Evolutionary conservation across 2,329 filamentous ascomycete genomes (phyloP).

Genomic region (Colletotrichum sp.): DNA sequence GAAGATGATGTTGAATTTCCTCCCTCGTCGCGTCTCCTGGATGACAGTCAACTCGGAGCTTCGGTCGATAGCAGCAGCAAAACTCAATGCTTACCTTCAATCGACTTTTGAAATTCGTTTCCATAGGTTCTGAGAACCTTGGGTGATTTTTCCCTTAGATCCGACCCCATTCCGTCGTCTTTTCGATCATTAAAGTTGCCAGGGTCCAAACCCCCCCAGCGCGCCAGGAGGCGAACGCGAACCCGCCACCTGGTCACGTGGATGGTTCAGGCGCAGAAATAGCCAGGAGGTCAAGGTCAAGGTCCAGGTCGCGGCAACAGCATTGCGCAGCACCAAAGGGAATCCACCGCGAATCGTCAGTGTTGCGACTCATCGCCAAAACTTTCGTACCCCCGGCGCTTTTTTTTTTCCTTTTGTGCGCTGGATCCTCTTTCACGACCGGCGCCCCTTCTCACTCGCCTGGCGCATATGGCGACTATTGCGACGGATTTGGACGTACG

Average conservation of each 20-base stretch:
- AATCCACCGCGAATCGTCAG: conserved; percentile 3
- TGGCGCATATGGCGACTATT: neutral
- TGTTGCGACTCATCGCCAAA: conserved; percentile 1
- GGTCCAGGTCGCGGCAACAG: neutral
- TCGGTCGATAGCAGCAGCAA: neutral
- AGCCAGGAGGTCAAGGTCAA: neutral
- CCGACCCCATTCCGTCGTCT: neutral
- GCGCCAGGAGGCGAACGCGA: neutral
- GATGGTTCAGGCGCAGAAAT: neutral
- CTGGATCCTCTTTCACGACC: neutral
- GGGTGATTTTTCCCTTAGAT: neutral
- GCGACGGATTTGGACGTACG: conserved; percentile 12
- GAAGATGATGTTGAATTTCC: neutral
- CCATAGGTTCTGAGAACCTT: neutral
- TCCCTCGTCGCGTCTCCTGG: conserved; percentile 16
- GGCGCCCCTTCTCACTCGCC: neutral
- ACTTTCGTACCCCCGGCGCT: neutral
- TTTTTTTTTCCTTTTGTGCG: neutral
- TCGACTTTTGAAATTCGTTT: neutral
- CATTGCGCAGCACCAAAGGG: neutral
- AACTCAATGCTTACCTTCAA: neutral
- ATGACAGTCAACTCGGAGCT: neutral
- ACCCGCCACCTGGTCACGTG: neutral
- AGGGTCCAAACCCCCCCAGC: neutral
- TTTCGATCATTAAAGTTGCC: neutral